Base-by-base conservation (phyloP, 108 stramenopile genomes). In the Stephanodiscus minutulus region DNA sequence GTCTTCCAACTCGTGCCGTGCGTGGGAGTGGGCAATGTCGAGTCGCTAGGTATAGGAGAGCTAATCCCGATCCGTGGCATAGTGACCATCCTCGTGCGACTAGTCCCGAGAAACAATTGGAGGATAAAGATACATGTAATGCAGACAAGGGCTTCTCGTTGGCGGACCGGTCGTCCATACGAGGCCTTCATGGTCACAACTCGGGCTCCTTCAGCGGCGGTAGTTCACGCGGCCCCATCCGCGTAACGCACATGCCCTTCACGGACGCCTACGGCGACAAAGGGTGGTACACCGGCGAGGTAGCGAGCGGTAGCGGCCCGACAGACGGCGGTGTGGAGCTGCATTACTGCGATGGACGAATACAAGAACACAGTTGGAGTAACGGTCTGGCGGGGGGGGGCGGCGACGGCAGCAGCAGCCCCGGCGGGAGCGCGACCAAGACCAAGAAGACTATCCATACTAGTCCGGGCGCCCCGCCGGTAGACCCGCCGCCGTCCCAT, bases 221-320 rank as follows among this genome's bases (percentile, higher is more conserved):
- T n/a, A n/a, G n/a, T n/a, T n/a, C n/a, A n/a, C n/a, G n/a, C n/a
- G n/a, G n/a, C n/a, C n/a, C n/a, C n/a, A n/a, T n/a, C n/a, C 68
- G 67, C 20, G 79, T 80, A 13, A 80, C 71, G 29, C 79, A 72
- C 35, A 80, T 80, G 79, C 79, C 79, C 5, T 80, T 73, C 39
- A 80, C 79, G 57, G 92, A 93, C 80, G 85, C 88, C 7, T 91
- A 93, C 66, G 92, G 92, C 22, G 87, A 91, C 61, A 78, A 78
- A 64, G 92, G 92, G 21, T 70, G 70, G 49, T 93, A 87, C 69
- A 88, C 89, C 0, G 92, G 92, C 22, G 86, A 91, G 36, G 81
- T 93, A 4, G 72, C 88, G 37, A 71, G 81, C 22, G 81, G 81
- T 9, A 90, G 86, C 25, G 89, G 89, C 0, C 83, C 88, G 82